Evolutionary conservation across 805 yeast genomes (phyloP), one percentile per base, ranked within the genome.

Genomic region (Brettanomyces nanus): DNA sequence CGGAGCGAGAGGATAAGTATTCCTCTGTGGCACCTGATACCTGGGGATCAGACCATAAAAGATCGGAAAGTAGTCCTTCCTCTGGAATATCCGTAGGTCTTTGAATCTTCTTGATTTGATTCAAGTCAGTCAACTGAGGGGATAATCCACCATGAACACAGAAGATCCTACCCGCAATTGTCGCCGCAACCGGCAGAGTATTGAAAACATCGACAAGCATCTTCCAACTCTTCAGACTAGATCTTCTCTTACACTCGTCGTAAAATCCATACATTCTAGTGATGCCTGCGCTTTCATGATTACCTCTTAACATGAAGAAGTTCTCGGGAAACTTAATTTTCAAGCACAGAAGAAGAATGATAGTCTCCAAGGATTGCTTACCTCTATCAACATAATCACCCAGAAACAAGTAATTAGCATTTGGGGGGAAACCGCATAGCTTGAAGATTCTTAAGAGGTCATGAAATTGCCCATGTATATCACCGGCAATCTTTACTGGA

Each of bases 21-120:
- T 25, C 29, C 9, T 59, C 61, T 11, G 71, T 63, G 23, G 42
- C 43, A 5, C 20, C 31, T 4, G 34, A 19, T 41, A 31, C 20
- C 33, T 77, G 86, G 0, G 94, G 94, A 54, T 84, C 92, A 0
- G 89, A 80, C 92, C 94, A 84, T 28, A 84, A 57, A 44, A 84
- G 65, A 62, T 84, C 94, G 4, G 87, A 84, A 41, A 84, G 64
- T 26, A 84, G 61, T 0, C 94, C 94, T 45, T 71, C 73, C 51
- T 83, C 92, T 1, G 92, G 94, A 19, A 84, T 78, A 58, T 84
- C 94, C 2, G 92, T 83, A 7, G 94, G 94, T 50, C 94, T 65
- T 47, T 76, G 75, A 37, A 84, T 81, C 34, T 70, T 70, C 49
- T 78, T 79, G 41, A 84, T 79, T 54, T 83, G 86, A 44, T 70